Evolutionary conservation across 768 basidiomycete species (phyloP).

Genomic region (Multifurca ochricompacta): DNA sequence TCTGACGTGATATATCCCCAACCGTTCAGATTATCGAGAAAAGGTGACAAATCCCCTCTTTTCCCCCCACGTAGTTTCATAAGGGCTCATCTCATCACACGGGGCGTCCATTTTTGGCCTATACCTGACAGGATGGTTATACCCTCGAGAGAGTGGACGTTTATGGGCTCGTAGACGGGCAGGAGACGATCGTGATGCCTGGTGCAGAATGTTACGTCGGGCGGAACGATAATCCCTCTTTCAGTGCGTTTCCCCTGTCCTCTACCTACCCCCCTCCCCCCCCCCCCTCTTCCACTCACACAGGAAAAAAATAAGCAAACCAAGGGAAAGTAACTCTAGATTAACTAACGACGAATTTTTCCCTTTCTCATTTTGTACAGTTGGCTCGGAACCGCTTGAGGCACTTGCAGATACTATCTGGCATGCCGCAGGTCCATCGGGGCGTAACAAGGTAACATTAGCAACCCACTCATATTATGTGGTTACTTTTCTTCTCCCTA

Average conservation of each 20-base stretch:
- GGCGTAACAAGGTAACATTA: slow-evolving; percentile 87
- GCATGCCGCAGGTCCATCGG: slow-evolving; percentile 76
- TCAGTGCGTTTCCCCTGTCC: slow-evolving; percentile 43
- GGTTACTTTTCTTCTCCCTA: too few relatives aligned
- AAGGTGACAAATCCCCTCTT: slow-evolving; percentile 40
- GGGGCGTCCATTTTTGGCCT: too few relatives aligned
- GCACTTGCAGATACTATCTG: slow-evolving; percentile 62
- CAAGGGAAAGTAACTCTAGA: too few relatives aligned
- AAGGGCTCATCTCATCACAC: too few relatives aligned
- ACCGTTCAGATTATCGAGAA: slow-evolving; percentile 65
- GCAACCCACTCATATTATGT: too few relatives aligned
- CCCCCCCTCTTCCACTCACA: neutral
- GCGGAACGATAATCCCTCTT: slow-evolving; percentile 78
- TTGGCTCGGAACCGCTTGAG: slow-evolving; percentile 76
- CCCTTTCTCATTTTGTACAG: slow-evolving; percentile 31
- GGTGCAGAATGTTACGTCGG: slow-evolving; percentile 83
- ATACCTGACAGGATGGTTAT: slow-evolving; percentile 68
- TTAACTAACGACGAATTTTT: too few relatives aligned
- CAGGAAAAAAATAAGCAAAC: too few relatives aligned
- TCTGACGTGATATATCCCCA: too few relatives aligned
- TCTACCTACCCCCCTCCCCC: neutral
- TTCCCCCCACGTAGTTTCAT: neutral
- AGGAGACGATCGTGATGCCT: slow-evolving; percentile 48
- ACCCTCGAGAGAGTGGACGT: slow-evolving; percentile 74
- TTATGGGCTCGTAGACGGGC: slow-evolving; percentile 47